Conservation (phyloP, 495 filamentous ascomycete species). For the Aspergillus saccharolyticus region DNA sequence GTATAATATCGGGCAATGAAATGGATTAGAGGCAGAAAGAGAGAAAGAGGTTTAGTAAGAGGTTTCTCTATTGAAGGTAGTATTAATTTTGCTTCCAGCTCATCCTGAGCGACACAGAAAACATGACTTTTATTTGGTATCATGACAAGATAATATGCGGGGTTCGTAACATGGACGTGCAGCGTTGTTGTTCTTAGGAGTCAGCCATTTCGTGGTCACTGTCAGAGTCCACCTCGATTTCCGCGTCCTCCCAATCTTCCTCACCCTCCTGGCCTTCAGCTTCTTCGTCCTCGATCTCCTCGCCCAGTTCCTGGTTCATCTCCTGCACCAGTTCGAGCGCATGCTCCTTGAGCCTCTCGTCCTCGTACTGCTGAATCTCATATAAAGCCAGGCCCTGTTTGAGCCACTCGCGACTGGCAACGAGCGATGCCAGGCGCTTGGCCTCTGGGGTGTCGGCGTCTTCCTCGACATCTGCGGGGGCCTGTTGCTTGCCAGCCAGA, state of each 20-base stretch:
- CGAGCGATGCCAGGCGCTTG: slow-evolving; percentile 35
- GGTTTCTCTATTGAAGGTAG: no score
- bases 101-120: neutral
- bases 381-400: slow-evolving; percentile 47
- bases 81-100: no score
- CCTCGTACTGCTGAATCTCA: slow-evolving; percentile 44
- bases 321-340: slow-evolving; percentile 54
- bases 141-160: slow-evolving; percentile 19
- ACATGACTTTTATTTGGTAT: slow-evolving; percentile 28
- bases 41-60: no score
- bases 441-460: slow-evolving; percentile 28
- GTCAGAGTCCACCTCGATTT: slow-evolving; percentile 39
- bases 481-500: slow-evolving; percentile 61
- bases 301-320: slow-evolving; percentile 51
- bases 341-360: slow-evolving; percentile 49
- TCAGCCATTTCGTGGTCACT: slow-evolving; percentile 49
- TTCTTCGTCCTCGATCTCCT: slow-evolving; percentile 50
- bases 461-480: slow-evolving; percentile 33
- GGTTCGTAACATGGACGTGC: slow-evolving; percentile 19
- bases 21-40: neutral
- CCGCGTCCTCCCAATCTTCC: slow-evolving; percentile 34
- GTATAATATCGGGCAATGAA: slow-evolving; percentile 13
- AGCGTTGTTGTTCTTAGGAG: slow-evolving; percentile 28
- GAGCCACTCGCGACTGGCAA: slow-evolving; percentile 50
- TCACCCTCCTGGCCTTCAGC: slow-evolving; percentile 44